Conservation (phyloP, 805 yeast genomes). For the Metschnikowia borealis region DNA sequence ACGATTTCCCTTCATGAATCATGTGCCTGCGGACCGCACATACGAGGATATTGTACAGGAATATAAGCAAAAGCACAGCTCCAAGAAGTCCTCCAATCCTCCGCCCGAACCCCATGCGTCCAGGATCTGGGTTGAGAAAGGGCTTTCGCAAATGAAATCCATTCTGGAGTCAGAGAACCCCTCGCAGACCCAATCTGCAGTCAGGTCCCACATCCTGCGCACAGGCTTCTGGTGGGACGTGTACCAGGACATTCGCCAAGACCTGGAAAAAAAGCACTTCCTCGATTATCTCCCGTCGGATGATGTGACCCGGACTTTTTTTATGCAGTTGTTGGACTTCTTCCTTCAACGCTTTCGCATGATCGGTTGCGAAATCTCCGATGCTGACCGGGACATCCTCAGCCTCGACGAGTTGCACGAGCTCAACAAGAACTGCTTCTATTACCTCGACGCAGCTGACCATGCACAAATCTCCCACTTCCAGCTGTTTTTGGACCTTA, state of each 20-base stretch:
- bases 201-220: background rate
- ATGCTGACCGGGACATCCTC: conserved; percentile 1
- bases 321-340: conserved; percentile 10
- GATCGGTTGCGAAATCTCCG: conserved; percentile 7
- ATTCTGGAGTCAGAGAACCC: background rate
- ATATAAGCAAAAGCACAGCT: background rate
- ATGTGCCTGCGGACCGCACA: conserved; percentile 1
- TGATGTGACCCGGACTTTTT: conserved; percentile 6
- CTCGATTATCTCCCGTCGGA: conserved; percentile 11
- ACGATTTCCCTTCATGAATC: background rate
- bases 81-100: background rate
- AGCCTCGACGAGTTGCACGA: conserved; percentile 11
- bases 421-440: conserved; percentile 6
- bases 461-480: conserved; percentile 6
- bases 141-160: background rate
- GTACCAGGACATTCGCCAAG: conserved; percentile 13
- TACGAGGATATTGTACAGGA: background rate
- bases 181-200: background rate
- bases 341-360: conserved; percentile 10
- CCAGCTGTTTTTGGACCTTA: conserved; percentile 1
- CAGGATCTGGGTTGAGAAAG: background rate
- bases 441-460: conserved; percentile 7
- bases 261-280: conserved; percentile 1
- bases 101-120: background rate
- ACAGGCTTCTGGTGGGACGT: conserved; percentile 13